Conservation (phyloP, 208 protist species). For the Wallacemonas collosoma region DNA sequence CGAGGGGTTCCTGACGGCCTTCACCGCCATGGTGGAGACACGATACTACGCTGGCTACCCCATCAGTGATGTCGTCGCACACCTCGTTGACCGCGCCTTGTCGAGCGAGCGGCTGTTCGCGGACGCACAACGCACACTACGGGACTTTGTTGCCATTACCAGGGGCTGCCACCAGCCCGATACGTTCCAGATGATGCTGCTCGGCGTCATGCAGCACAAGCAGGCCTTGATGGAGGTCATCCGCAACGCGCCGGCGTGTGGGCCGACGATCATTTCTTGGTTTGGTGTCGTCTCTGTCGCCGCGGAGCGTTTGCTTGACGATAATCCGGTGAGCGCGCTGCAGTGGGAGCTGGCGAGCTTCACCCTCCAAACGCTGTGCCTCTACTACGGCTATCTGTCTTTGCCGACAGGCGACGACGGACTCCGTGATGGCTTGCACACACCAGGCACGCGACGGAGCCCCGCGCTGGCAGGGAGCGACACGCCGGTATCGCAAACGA, state of each 20-base stretch:
- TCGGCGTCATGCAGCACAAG: conserved; percentile 38
- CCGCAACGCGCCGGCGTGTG: conserved; percentile 22
- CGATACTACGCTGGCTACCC: conserved; percentile 75
- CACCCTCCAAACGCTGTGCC: conserved; percentile 41
- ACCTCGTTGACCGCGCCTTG: conserved; percentile 44
- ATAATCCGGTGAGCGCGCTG: conserved; percentile 39
- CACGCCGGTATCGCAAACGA: neutral
- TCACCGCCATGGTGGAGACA: conserved; percentile 71
- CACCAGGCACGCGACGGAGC: neutral
- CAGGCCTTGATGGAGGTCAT: conserved; percentile 37
- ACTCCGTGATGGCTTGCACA: conserved; percentile 9
- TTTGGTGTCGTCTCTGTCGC: conserved; percentile 49
- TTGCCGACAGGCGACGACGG: conserved; percentile 2
- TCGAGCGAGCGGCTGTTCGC: conserved; percentile 28
- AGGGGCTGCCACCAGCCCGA: conserved; percentile 70
- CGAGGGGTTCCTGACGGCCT: conserved; percentile 54
- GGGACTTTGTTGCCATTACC: conserved; percentile 65
- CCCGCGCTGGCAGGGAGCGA: neutral
- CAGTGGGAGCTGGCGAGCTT: conserved; percentile 64
- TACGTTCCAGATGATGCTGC: conserved; percentile 56
- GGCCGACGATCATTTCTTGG: conserved; percentile 47
- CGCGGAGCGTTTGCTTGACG: conserved; percentile 42
- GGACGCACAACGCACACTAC: conserved; percentile 38
- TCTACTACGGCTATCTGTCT: conserved; percentile 42
- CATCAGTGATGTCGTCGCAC: conserved; percentile 43